Evolutionary conservation across 805 yeast genomes (phyloP).

Genomic region (Lipomyces japonicus): DNA sequence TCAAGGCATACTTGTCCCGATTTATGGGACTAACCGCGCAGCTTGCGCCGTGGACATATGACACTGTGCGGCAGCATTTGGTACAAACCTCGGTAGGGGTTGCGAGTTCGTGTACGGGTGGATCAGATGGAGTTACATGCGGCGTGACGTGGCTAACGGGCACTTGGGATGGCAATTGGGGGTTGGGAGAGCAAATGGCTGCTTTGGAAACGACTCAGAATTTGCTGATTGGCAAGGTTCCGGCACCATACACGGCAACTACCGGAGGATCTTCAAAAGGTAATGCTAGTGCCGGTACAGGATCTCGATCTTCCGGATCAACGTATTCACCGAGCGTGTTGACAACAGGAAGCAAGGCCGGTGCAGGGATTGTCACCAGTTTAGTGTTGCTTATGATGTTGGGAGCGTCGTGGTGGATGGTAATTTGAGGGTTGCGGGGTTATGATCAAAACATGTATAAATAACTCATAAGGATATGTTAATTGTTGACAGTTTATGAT

Average conservation of each 20-base stretch:
- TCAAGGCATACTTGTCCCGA: slow-evolving; percentile 78
- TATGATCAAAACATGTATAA: too few relatives aligned
- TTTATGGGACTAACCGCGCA: slow-evolving; percentile 70
- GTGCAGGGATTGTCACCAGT: slow-evolving; percentile 24
- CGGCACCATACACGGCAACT: slow-evolving; percentile 44
- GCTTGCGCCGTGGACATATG: slow-evolving; percentile 54
- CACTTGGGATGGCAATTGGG: slow-evolving; percentile 70
- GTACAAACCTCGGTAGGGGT: slow-evolving; percentile 57
- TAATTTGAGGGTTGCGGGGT: slow-evolving; percentile 3
- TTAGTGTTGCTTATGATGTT: slow-evolving; percentile 18
- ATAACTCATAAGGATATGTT: too few relatives aligned
- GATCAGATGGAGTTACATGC: slow-evolving; percentile 82
- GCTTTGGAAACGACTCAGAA: slow-evolving; percentile 65
- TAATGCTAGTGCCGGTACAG: slow-evolving; percentile 62
- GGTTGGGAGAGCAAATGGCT: slow-evolving; percentile 87
- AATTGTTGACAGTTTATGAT: too few relatives aligned
- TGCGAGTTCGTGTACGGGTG: slow-evolving; percentile 81
- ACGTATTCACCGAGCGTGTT: slow-evolving; percentile 38
- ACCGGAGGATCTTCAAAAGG: slow-evolving; percentile 52
- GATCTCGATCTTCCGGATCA: neutral
- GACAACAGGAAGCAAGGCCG: slow-evolving; percentile 21
- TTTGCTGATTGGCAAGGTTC: slow-evolving; percentile 30
- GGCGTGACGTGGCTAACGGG: slow-evolving; percentile 69
- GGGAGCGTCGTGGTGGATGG: slow-evolving; percentile 21
- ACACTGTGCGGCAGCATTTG: slow-evolving; percentile 36